These are phyloP conservation scores for Emergomyces africanus DNA, from an alignment of 2,329 filamentous ascomycete species.

Conservation along the genomic window DNA sequence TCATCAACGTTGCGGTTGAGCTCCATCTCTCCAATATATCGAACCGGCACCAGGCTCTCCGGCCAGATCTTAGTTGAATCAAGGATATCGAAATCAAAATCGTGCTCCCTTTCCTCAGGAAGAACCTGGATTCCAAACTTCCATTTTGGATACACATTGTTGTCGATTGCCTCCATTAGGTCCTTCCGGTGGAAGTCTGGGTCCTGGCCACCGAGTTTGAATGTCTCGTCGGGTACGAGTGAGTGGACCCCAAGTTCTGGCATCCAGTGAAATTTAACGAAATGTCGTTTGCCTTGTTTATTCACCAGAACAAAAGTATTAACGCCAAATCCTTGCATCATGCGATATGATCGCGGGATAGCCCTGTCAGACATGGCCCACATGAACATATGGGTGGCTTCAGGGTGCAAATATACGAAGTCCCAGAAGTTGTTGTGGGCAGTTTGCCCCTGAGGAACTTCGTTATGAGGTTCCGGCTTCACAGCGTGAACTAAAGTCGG, in stretches of 20 bases:
- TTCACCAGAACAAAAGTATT: conserved; percentile 64
- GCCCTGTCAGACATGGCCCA: conserved; percentile 65
- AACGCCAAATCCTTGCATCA: conserved; percentile 81
- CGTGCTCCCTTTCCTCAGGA: conserved; percentile 55
- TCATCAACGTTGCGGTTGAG: conserved; percentile 71
- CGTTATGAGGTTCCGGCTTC: conserved; percentile 59
- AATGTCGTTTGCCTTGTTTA: conserved; percentile 52
- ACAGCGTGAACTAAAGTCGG: conserved; percentile 34
- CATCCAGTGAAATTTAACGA: conserved; percentile 68
- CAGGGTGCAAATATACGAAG: conserved; percentile 53
- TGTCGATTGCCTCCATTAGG: conserved; percentile 59
- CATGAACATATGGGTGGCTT: conserved; percentile 67
- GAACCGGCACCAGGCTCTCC: conserved; percentile 59
- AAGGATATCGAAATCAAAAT: conserved; percentile 76
- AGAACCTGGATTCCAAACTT: conserved; percentile 72
- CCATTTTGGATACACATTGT: conserved; percentile 60
- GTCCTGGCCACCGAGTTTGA: conserved; percentile 62
- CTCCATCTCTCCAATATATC: conserved; percentile 67
- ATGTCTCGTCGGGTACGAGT: conserved; percentile 63
- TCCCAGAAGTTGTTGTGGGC: conserved; percentile 72
- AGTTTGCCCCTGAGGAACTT: conserved; percentile 56
- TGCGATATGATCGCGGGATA: conserved; percentile 62
- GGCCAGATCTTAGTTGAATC: conserved; percentile 83
- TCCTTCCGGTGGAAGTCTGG: conserved; percentile 76
- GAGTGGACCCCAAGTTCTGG: conserved; percentile 64